Evolutionary conservation across 352 stramenopile genomes (phyloP).

Genomic region (Phytophthora meadii): DNA sequence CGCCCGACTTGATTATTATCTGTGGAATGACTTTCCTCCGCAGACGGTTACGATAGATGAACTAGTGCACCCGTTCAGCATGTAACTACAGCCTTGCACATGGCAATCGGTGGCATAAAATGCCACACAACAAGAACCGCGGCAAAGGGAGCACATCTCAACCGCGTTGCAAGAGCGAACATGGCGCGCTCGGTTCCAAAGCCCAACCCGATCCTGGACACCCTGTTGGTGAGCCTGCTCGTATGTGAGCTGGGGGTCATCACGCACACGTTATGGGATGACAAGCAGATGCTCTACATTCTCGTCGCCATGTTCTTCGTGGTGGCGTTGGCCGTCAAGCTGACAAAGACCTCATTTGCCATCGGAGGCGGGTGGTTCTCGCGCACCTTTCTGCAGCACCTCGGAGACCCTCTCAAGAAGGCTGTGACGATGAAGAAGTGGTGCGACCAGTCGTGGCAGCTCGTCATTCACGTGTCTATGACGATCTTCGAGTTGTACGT

Average conservation of each 20-base stretch:
- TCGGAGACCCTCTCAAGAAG: conserved; percentile 86
- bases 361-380: conserved; percentile 77
- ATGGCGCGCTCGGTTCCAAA: conserved; percentile 75
- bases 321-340: conserved; percentile 74
- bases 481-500: conserved; percentile 86
- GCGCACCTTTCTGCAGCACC: conserved; percentile 78
- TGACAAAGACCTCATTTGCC: conserved; percentile 73
- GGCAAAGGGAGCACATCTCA: conserved; percentile 21
- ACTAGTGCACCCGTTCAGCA: conserved; percentile 1
- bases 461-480: conserved; percentile 86
- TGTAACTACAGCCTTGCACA: background rate
- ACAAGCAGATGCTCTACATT: conserved; percentile 77
- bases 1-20: conserved; percentile 4
- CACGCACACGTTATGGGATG: conserved; percentile 63
- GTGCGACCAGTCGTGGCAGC: conserved; percentile 90
- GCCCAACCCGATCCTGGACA: conserved; percentile 73
- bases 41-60: no score
- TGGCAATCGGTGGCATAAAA: background rate
- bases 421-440: conserved; percentile 89
- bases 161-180: conserved; percentile 8
- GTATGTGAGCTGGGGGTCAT: conserved; percentile 72
- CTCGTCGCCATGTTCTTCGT: conserved; percentile 66
- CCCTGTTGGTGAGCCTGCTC: conserved; percentile 63
- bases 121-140: conserved; percentile 31
- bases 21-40: no score